These are phyloP conservation scores for Pseudoscleropodium purum DNA, from an alignment of 225 moss, liverwort and hornwort genomes.

Conservation along the genomic window DNA sequence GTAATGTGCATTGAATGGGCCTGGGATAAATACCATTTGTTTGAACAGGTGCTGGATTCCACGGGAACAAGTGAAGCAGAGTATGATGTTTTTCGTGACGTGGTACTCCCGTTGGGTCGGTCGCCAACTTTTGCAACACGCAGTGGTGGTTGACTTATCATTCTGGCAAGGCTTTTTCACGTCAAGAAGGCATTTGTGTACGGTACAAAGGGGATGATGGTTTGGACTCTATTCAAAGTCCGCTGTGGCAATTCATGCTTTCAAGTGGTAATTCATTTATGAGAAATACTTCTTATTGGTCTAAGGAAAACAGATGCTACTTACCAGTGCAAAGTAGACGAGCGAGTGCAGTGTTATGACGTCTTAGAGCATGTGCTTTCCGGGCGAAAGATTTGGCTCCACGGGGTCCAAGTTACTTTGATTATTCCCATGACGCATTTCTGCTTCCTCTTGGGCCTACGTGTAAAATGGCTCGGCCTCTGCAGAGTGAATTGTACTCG, in stretches of 20 bases:
- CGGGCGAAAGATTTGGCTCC: background rate
- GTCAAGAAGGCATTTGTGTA: background rate
- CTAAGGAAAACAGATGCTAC: background rate
- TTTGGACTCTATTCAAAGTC: background rate
- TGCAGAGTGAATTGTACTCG: background rate
- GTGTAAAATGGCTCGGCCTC: background rate
- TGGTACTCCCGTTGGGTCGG: slow-evolving; percentile 72
- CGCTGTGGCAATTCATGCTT: background rate
- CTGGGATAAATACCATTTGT: background rate
- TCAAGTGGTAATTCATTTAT: background rate
- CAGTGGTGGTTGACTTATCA: slow-evolving; percentile 35
- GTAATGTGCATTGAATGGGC: background rate
- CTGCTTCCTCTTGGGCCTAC: background rate
- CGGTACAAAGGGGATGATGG: background rate
- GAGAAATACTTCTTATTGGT: background rate
- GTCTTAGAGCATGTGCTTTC: background rate
- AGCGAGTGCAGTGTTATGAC: background rate
- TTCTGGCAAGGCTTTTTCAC: background rate
- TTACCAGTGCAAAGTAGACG: background rate
- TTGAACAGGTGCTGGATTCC: slow-evolving; percentile 54
- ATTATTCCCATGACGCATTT: background rate
- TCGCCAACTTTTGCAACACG: slow-evolving; percentile 40
- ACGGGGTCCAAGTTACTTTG: background rate
- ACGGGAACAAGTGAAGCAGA: slow-evolving; percentile 73
- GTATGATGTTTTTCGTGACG: slow-evolving; percentile 68